Base-by-base conservation (phyloP, 495 filamentous ascomycete genomes). In the Aspergillus steynii region DNA sequence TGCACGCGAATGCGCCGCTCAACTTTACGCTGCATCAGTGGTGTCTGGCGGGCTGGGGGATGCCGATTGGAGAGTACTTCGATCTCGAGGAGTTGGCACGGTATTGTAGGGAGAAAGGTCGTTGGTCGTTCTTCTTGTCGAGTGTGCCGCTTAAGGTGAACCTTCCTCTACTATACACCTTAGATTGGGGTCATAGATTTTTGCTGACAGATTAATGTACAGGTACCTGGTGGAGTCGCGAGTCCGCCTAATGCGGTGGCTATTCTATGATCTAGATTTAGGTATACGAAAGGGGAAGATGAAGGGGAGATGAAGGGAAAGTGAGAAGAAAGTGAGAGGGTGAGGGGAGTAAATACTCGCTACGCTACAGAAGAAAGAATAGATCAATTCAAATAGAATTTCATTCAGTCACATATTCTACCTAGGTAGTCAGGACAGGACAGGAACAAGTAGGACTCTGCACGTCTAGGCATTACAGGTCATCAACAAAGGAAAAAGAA, bases 51-150 rank as follows among this genome's bases (percentile, higher is more conserved):
- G 80, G 80, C 7, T 88, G 82, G 83, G 84, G 85, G 3, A 59
- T 79, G 60, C 84, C 84, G 4, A 83, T 87, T 64, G 84, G 84
- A 1, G 85, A 87, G 72, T 65, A 85, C 62, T 86, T 85, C 70
- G 81, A 86, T 71, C 62, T 86, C 46, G 82, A 86, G 71, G 66
- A 65, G 42, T 65, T 86, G 63, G 66, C 66, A 26, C 57, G 65
- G 64, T 72, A 75, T 61, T 86, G 83, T 74, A 63, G 70, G 50
- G 62, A 76, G 61, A 61, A 67, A 57, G 64, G 64, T 10, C 71
- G 80, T 48, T 84, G 73, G 71, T 75, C 63, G 7, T 86, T 86
- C 58, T 86, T 86, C 62, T 71, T 87, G 49, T 78, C 69, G 32
- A 85, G 81, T 67, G 73, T 81, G 56, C 86, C 85, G 8, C 64